Base-by-base conservation (phyloP, 1,284 basidiomycete genomes). In the Tranzscheliella williamsii region DNA sequence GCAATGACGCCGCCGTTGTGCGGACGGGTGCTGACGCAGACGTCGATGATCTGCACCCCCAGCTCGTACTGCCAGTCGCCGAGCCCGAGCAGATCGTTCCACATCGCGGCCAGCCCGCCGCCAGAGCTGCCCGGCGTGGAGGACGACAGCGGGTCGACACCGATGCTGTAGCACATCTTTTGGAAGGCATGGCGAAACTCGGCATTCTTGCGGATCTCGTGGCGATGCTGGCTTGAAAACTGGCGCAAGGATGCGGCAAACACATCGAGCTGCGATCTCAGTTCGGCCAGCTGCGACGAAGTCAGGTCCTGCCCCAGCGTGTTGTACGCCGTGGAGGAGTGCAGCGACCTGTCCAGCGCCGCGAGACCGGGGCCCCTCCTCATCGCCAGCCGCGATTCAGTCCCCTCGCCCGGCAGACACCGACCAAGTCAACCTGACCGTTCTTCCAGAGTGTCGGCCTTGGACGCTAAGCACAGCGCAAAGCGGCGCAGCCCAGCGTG, bases 31-130 rank as follows among this genome's bases (percentile, higher is more conserved):
- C 85, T 87, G 24, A 97, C 87, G 72, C 94, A 97, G 15, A 98
- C 85, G 76, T 98, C 94, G 38, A 98, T 91, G 58, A 98, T 88
- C 81, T 99, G 94, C 21, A 97, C 90, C 3, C 91, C 91, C 1
- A 98, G 84, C 72, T 95, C 93, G 76, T 91, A 90, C 71, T 92
- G 88, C 90, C 91, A 98, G 76, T 98, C 95, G 6, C 90, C 86
- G 20, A 84, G 66, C 0, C 90, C 90, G 15, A 96, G 83, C 70
- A 91, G 81, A 74, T 91, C 92, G 46, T 73, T 76, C 88, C 89
- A 92, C 3, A 91, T 86, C n/a, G 88, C 88, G 56, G 86, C 86
- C 20, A 87, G 80, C 0, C 88, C 87, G 2, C 67, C 72, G 1
- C 78, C 75, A 3, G 37, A 13, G 21, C 35, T 23, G 9, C 35